Percentiles rank a stretch among this genome's conserved stretches.
phyloP scores from a whole-genome alignment of 495 filamentous ascomycete genomes.

The Hyaloscypha bicolor region DNA sequence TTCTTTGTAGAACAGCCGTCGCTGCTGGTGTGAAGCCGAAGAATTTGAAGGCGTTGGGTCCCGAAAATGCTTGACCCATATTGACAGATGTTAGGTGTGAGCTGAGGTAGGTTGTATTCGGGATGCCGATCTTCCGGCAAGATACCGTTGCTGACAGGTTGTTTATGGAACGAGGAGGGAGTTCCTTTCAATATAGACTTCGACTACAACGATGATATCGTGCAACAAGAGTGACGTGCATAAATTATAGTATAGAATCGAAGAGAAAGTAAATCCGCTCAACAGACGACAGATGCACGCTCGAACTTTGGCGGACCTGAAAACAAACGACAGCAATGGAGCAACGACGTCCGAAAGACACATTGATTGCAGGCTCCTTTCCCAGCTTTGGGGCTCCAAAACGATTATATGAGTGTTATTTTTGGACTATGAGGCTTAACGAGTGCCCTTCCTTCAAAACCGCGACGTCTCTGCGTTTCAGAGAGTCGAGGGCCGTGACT shows the following conservation, averaged over 20 bases:
- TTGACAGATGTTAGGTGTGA: slow-evolving; percentile 5
- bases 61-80: slow-evolving; percentile 34
- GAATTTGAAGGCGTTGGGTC: slow-evolving; percentile 35
- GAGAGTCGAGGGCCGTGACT: background rate
- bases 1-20: slow-evolving; percentile 26
- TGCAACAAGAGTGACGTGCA: background rate
- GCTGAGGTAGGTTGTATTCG: background rate
- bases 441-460: slow-evolving; percentile 13
- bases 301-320: background rate
- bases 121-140: background rate
- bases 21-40: slow-evolving; percentile 32
- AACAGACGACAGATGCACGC: slow-evolving; percentile 1
- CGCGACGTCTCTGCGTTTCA: slow-evolving; percentile 22
- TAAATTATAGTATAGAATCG: slow-evolving; percentile 1
- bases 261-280: slow-evolving; percentile 14
- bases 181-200: background rate
- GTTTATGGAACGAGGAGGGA: background rate
- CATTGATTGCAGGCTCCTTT: background rate
- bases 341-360: background rate
- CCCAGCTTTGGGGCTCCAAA: slow-evolving; percentile 6
- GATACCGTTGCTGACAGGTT: background rate
- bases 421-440: slow-evolving; percentile 20
- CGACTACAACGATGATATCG: background rate
- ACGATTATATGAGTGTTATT: slow-evolving; percentile 23
- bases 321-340: background rate